phyloP scores from a whole-genome alignment of 106 monocot genomes.

The Dactylorhiza incarnata region DNA sequence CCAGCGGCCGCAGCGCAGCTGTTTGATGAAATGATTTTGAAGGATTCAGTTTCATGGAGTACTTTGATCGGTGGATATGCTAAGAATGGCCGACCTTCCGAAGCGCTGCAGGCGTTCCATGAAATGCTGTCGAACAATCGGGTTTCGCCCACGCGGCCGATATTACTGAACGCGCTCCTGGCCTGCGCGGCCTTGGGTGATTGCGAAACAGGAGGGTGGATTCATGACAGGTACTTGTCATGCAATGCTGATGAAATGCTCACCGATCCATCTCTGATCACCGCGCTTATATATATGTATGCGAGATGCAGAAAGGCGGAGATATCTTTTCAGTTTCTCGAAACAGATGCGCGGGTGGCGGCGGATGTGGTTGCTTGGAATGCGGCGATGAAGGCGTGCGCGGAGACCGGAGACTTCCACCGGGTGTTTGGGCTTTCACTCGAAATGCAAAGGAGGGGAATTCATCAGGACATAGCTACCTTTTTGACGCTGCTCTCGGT shows the following conservation, averaged over 20 bases:
- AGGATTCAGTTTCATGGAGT: conserved; percentile 63
- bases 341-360: conserved; percentile 17
- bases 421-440: conserved; percentile 19
- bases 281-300: conserved; percentile 62
- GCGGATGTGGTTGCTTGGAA: conserved; percentile 66
- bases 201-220: conserved; percentile 32
- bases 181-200: conserved; percentile 62
- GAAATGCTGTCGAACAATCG: conserved; percentile 20
- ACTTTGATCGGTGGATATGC: conserved; percentile 64
- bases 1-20: conserved; percentile 28
- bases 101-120: conserved; percentile 46
- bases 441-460: conserved; percentile 57
- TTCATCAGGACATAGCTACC: conserved; percentile 32
- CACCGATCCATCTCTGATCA: conserved; percentile 33
- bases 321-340: conserved; percentile 25
- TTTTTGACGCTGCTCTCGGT: conserved; percentile 33
- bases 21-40: conserved; percentile 40
- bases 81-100: conserved; percentile 20
- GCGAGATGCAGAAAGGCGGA: conserved; percentile 47
- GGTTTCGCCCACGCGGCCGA: conserved; percentile 32
- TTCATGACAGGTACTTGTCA: conserved; percentile 34
- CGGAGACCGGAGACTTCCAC: conserved; percentile 23
- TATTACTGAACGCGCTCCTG: conserved; percentile 52
- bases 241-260: not conserved
- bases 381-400: conserved; percentile 48